Evolutionary conservation across 2,329 filamentous ascomycete genomes (phyloP), one percentile per base, ranked within the genome.

Genomic region (Penicillium occitanis): DNA sequence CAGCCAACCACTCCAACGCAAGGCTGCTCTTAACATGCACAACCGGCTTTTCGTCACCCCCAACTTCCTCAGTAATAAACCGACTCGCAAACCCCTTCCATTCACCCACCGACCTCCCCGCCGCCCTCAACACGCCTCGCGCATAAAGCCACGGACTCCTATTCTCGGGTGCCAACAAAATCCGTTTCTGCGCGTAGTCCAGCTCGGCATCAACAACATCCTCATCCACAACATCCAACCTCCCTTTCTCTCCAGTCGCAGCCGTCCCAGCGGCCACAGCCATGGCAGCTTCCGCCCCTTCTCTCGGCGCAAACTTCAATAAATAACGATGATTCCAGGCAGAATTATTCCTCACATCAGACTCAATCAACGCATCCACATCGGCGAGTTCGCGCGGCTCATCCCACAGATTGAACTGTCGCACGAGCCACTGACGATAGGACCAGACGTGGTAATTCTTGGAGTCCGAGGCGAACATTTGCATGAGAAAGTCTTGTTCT

Each of bases 401-500:
- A 58, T 84, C 83, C 77, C 84, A 88, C 55, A 88, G 79, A 61
- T 77, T 77, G 77, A 90, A 88, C 60, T 86, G 81, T 70, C 87
- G 85, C 78, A 97, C 83, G 81, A 90, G 76, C 88, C 89, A 84
- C 76, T 97, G 92, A 66, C 95, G 86, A 81, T 98, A 99, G 64
- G 90, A 92, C 95, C 95, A 99, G 58, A 98, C 95, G 76, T 99
- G 95, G 77, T 99, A 98, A 82, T 99, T 99, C 81, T 99, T 99
- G 60, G 90, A 87, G 76, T 99, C 95, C 71, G 91, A 85, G 48
- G 85, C 86, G 64, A 99, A 89, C 86, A 99, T 98, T 57, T 84
- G 79, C 67, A 84, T 85, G 67, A 97, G 86, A 77, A 98, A 98
- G 14, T 83, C 84, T 22, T 85, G 83, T 80, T 99, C 95, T 3